Evolutionary conservation across 2,329 filamentous ascomycete genomes (phyloP).

Genomic region (Exophiala phaeomuriformis): DNA sequence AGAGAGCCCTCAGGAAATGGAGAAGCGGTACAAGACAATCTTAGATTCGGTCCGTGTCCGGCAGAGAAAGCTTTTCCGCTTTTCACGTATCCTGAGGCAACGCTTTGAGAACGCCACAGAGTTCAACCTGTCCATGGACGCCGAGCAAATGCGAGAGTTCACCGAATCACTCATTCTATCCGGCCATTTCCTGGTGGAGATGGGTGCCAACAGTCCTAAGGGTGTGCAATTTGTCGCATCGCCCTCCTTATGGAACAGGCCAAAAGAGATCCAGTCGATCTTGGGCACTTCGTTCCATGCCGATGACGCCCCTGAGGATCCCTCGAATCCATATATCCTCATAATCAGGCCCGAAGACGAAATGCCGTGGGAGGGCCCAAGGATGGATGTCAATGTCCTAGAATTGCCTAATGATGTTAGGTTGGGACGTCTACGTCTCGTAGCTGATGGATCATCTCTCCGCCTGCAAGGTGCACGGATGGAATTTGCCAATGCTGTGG

Average conservation of each 20-base stretch:
- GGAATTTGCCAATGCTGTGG: constrained; percentile 68
- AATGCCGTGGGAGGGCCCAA: constrained; percentile 73
- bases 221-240: constrained; percentile 81
- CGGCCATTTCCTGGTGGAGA: constrained; percentile 77
- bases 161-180: constrained; percentile 73
- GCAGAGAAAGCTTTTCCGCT: constrained; percentile 92
- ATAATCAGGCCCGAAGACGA: constrained; percentile 74
- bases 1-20: constrained; percentile 80
- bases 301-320: constrained; percentile 62
- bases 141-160: constrained; percentile 64
- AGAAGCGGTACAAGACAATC: constrained; percentile 92
- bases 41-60: constrained; percentile 92
- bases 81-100: constrained; percentile 81
- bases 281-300: constrained; percentile 71
- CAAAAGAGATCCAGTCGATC: constrained; percentile 76
- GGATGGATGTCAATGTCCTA: constrained; percentile 62
- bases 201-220: constrained; percentile 59
- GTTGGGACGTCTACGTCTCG: constrained; percentile 73
- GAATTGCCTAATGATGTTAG: constrained; percentile 80
- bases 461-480: constrained; percentile 71
- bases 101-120: constrained; percentile 96
- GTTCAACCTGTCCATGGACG: constrained; percentile 72
- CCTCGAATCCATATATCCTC: constrained; percentile 73
- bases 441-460: constrained; percentile 77
- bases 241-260: constrained; percentile 64